These are phyloP conservation scores for Thraustochytrium sp. DNA, from an alignment of 352 stramenopile genomes.

Conservation along the genomic window DNA sequence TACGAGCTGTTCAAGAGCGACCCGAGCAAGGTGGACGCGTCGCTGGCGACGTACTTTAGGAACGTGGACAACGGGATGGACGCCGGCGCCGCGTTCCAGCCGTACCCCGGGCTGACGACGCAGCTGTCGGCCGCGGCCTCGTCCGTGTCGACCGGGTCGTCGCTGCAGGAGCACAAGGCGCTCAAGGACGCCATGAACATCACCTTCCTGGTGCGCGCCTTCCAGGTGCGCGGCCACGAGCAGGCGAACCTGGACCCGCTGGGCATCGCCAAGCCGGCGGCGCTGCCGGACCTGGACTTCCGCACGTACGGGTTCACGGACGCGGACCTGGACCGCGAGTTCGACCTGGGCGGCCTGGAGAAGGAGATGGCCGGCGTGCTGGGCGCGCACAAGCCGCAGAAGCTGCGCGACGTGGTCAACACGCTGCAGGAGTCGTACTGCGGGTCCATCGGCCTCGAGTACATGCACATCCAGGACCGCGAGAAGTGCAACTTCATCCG, in stretches of 20 bases:
- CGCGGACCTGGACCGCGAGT: slow-evolving; percentile 75
- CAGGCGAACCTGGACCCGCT: slow-evolving; percentile 93
- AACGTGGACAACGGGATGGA: slow-evolving; percentile 56
- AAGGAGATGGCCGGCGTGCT: slow-evolving; percentile 77
- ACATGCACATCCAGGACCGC: slow-evolving; percentile 95
- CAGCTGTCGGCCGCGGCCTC: slow-evolving; percentile 9
- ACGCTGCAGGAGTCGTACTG: slow-evolving; percentile 94
- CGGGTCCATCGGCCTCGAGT: slow-evolving; percentile 92
- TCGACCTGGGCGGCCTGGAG: slow-evolving; percentile 61
- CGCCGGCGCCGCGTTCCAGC: slow-evolving; percentile 53
- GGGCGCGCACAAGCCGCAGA: slow-evolving; percentile 68
- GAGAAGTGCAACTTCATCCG: slow-evolving; percentile 98
- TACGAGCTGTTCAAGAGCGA: slow-evolving; percentile 84
- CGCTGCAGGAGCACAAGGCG: background rate
- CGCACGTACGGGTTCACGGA: slow-evolving; percentile 83
- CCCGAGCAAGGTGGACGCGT: slow-evolving; percentile 67
- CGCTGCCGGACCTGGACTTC: slow-evolving; percentile 74
- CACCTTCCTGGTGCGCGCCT: slow-evolving; percentile 93
- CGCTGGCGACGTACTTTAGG: slow-evolving; percentile 66
- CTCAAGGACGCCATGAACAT: slow-evolving; percentile 77
- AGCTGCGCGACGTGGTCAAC: slow-evolving; percentile 86
- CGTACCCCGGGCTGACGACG: slow-evolving; percentile 44
- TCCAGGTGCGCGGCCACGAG: slow-evolving; percentile 93
- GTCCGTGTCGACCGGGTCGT: background rate
- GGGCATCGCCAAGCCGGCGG: slow-evolving; percentile 64